phyloP scores from a whole-genome alignment of 148 eudicot genomes.

The Arbutus unedo region DNA sequence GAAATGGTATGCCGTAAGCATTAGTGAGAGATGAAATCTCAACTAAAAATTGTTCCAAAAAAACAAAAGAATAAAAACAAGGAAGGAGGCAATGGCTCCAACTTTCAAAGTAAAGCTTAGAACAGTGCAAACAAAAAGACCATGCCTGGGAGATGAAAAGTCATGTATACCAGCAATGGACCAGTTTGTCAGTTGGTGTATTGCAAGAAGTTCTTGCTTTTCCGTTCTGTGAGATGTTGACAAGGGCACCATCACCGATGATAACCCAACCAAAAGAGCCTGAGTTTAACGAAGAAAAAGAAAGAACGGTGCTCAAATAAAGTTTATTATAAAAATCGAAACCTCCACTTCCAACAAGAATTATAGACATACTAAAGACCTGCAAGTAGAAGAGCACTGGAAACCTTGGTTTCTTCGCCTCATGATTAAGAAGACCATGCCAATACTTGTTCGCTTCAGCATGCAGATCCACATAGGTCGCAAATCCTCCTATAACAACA shows the following conservation, averaged over 20 bases:
- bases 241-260: slow-evolving; percentile 78
- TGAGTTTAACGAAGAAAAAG: slow-evolving; percentile 18
- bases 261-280: slow-evolving; percentile 72
- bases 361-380: slow-evolving; percentile 34
- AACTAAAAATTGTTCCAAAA: not conserved
- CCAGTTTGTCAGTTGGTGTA: slow-evolving; percentile 88
- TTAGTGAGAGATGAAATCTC: not conserved
- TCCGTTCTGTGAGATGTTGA: slow-evolving; percentile 82
- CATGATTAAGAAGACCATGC: slow-evolving; percentile 49
- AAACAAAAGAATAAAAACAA: slow-evolving; percentile 9
- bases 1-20: not conserved
- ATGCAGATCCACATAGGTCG: slow-evolving; percentile 57
- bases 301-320: slow-evolving; percentile 14
- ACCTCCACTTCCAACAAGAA: slow-evolving; percentile 9
- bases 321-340: not conserved
- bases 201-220: slow-evolving; percentile 66
- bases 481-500: slow-evolving; percentile 55
- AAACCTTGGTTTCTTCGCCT: slow-evolving; percentile 44
- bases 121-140: not conserved
- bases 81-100: not conserved
- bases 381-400: slow-evolving; percentile 68
- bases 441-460: slow-evolving; percentile 55
- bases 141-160: slow-evolving; percentile 11
- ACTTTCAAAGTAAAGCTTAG: not conserved
- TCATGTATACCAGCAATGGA: slow-evolving; percentile 60